Percentiles rank a stretch among this genome's conserved stretches.
Evolutionary conservation across 805 yeast species (phyloP).

Genomic region (Kluyveromyces wickerhamii): DNA sequence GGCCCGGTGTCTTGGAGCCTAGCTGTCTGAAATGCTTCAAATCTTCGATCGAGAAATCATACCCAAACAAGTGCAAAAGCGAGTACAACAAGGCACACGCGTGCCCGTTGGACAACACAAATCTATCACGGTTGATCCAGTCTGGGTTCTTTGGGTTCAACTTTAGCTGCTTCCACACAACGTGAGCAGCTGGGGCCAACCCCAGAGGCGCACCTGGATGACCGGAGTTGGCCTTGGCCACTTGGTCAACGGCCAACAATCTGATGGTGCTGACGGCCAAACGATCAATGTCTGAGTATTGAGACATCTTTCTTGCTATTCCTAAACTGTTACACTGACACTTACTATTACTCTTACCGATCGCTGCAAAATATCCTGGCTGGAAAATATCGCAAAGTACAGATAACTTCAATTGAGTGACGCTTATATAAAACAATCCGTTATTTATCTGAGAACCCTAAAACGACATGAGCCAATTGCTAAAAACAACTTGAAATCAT

Average conservation of each 20-base stretch:
- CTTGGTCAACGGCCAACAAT: slow-evolving; percentile 79
- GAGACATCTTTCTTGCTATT: slow-evolving; percentile 21
- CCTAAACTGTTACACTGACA: too few species aligned
- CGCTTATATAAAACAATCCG: too few species aligned
- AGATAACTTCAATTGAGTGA: too few species aligned
- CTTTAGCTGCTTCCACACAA: slow-evolving; percentile 64
- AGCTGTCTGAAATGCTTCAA: slow-evolving; percentile 85
- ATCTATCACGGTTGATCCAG: slow-evolving; percentile 94
- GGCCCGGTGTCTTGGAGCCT: slow-evolving; percentile 92
- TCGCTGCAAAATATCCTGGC: too few species aligned
- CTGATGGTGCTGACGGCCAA: slow-evolving; percentile 83
- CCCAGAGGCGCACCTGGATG: slow-evolving; percentile 99
- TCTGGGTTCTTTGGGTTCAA: slow-evolving; percentile 86
- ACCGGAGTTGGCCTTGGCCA: slow-evolving; percentile 85
- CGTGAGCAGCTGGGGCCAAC: slow-evolving; percentile 92
- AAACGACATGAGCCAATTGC: too few species aligned
- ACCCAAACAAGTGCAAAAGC: slow-evolving; percentile 79
- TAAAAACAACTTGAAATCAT: too few species aligned
- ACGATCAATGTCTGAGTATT: slow-evolving; percentile 52
- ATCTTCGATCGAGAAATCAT: slow-evolving; percentile 67
- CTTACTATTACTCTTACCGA: neutral
- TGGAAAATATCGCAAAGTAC: too few species aligned
- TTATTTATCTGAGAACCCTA: too few species aligned
- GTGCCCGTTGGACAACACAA: slow-evolving; percentile 93
- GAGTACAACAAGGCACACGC: slow-evolving; percentile 87